These are phyloP conservation scores for Ophiocordyceps polyrhachis-furcata DNA, from an alignment of 2,329 filamentous ascomycete genomes.

Conservation along the genomic window DNA sequence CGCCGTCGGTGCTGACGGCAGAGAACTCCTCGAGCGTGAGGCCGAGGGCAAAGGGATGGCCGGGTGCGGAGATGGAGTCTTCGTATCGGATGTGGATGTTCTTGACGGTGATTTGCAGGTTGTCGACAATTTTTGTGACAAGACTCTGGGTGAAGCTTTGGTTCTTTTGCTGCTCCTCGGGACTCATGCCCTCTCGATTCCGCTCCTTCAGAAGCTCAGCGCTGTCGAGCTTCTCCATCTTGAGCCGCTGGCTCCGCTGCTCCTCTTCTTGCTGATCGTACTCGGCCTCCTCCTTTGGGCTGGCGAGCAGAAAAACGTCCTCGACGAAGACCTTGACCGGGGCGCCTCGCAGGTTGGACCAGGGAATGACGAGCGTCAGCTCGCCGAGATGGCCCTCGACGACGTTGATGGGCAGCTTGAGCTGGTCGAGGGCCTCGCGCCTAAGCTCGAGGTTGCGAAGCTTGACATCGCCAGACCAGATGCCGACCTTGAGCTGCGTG, in stretches of 20 bases:
- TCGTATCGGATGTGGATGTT: constrained; percentile 98
- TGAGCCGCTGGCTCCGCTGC: constrained; percentile 67
- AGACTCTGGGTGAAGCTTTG: constrained; percentile 95
- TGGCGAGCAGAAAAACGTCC: constrained; percentile 89
- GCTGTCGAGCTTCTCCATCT: constrained; percentile 97
- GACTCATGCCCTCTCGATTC: constrained; percentile 79
- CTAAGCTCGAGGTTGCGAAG: constrained; percentile 82
- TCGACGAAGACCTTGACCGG: constrained; percentile 91
- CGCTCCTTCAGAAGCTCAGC: constrained; percentile 87
- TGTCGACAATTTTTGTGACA: constrained; percentile 93
- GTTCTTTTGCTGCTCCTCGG: constrained; percentile 91
- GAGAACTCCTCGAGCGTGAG: constrained; percentile 92
- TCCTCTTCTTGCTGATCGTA: constrained; percentile 91
- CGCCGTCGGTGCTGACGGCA: constrained; percentile 82
- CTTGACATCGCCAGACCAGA: constrained; percentile 98
- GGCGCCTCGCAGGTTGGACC: constrained; percentile 89
- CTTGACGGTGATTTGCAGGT: constrained; percentile 91
- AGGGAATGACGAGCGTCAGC: constrained; percentile 84
- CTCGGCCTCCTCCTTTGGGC: constrained; percentile 84
- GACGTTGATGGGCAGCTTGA: constrained; percentile 91
- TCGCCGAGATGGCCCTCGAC: constrained; percentile 86
- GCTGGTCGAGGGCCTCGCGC: constrained; percentile 87
- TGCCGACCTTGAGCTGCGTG: constrained; percentile 92
- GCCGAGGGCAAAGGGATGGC: constrained; percentile 86
- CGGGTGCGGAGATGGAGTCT: constrained; percentile 85